These are phyloP conservation scores for Calonectria leucothoes DNA, from an alignment of 2,329 filamentous ascomycete species.

Conservation along the genomic window DNA sequence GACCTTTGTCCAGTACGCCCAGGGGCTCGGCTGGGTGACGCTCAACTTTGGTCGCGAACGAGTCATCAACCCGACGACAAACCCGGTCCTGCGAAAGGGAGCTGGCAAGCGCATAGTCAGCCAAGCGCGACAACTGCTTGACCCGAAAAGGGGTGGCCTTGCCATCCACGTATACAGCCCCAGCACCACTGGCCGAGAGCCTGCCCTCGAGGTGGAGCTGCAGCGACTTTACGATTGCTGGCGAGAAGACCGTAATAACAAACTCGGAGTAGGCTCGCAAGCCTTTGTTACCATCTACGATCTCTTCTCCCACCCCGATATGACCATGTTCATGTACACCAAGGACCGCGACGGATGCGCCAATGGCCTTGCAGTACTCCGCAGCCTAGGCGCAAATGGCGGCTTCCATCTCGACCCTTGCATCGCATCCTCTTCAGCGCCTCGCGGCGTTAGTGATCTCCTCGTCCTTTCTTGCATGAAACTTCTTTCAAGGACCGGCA, in stretches of 20 bases:
- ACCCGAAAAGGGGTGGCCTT: constrained; percentile 28
- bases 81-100: constrained; percentile 28
- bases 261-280: constrained; percentile 17
- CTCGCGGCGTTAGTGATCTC: constrained; percentile 29
- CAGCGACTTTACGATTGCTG: constrained; percentile 32
- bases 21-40: constrained; percentile 23
- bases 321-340: constrained; percentile 30
- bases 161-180: constrained; percentile 19
- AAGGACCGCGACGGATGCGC: constrained; percentile 19
- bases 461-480: constrained; percentile 33
- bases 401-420: constrained; percentile 37
- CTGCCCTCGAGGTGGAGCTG: constrained; percentile 26
- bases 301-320: constrained; percentile 30
- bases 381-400: constrained; percentile 30
- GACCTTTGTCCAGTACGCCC: constrained; percentile 23
- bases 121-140: constrained; percentile 34
- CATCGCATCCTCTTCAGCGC: constrained; percentile 26
- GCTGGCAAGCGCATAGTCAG: constrained; percentile 35
- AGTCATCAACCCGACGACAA: constrained; percentile 31
- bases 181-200: constrained; percentile 18
- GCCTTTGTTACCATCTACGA: constrained; percentile 36
- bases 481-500: constrained; percentile 26
- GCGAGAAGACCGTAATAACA: constrained; percentile 25
- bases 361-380: constrained; percentile 33
- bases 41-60: constrained; percentile 34